Percentiles rank a stretch among this genome's conserved stretches.
phyloP scores from a whole-genome alignment of 1,284 basidiomycete species.

The Trichosporon faecale region DNA sequence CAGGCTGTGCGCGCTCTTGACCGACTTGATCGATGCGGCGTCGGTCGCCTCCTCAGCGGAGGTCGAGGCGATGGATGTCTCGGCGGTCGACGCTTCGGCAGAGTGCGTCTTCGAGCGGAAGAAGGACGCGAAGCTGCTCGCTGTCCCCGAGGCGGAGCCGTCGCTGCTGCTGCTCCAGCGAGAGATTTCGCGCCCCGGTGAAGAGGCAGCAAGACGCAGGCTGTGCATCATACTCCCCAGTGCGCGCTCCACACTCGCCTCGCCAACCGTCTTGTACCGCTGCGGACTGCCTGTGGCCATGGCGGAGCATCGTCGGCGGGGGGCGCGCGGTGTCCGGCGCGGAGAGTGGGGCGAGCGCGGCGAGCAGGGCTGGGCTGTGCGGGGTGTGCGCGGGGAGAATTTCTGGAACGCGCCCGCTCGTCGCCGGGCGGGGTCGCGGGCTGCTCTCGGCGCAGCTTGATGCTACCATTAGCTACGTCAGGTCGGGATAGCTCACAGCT shows the following conservation, averaged over 20 bases:
- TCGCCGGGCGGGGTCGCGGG: not conserved
- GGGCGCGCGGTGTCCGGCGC: not conserved
- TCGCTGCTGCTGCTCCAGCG: slow-evolving; percentile 13
- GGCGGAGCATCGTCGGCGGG: not conserved
- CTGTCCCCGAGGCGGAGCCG: not conserved
- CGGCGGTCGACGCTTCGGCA: not conserved
- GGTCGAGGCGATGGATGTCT: not conserved
- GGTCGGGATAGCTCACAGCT: not conserved
- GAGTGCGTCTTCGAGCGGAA: slow-evolving; percentile 7
- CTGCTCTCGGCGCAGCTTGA: not conserved
- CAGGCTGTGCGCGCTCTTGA: not conserved
- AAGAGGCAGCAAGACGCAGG: slow-evolving; percentile 6
- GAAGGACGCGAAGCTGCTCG: not conserved
- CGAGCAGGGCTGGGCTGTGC: not conserved
- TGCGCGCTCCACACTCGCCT: slow-evolving; percentile 12
- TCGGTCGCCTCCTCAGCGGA: not conserved
- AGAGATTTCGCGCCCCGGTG: not conserved
- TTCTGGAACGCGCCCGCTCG: not conserved
- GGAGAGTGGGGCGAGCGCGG: not conserved
- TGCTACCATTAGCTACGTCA: not conserved
- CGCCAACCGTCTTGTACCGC: slow-evolving; percentile 12
- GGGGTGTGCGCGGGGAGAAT: not conserved
- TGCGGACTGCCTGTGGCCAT: not conserved
- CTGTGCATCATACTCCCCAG: slow-evolving; percentile 11
- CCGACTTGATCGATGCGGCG: slow-evolving; percentile 12